phyloP scores from a whole-genome alignment of 768 basidiomycete species.

The Tephrocybe sp. region DNA sequence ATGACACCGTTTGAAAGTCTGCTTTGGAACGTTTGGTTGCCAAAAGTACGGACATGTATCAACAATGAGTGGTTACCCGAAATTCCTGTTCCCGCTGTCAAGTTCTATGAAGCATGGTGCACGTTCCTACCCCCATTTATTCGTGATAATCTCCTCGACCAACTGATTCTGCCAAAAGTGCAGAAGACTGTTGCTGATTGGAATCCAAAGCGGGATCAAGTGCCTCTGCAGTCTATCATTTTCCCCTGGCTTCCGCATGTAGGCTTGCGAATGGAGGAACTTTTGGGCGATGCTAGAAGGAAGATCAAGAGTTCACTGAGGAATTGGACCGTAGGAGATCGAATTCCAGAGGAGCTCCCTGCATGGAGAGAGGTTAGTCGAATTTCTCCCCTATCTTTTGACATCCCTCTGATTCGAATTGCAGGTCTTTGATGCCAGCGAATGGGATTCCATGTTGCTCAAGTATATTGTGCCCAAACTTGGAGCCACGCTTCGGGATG shows the following conservation, averaged over 20 bases:
- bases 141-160: constrained; percentile 92
- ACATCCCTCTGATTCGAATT: background rate
- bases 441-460: constrained; percentile 91
- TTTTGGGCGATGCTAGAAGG: constrained; percentile 84
- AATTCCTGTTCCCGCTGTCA: constrained; percentile 71
- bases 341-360: constrained; percentile 68
- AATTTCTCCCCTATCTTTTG: constrained; percentile 4
- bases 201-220: constrained; percentile 58
- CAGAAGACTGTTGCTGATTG: constrained; percentile 81
- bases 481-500: constrained; percentile 73
- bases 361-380: constrained; percentile 78
- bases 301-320: constrained; percentile 80
- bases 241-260: constrained; percentile 96
- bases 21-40: constrained; percentile 94
- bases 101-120: constrained; percentile 86
- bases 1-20: constrained; percentile 98
- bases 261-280: constrained; percentile 75
- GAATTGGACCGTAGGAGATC: constrained; percentile 69
- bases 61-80: constrained; percentile 93
- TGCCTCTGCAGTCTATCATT: constrained; percentile 73
- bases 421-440: constrained; percentile 73
- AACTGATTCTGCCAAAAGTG: constrained; percentile 92
- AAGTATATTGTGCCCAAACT: constrained; percentile 93
- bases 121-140: constrained; percentile 87
- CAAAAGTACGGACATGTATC: constrained; percentile 87